Base-by-base conservation (phyloP, 345 rosid species). In the Murraya koenigii region DNA sequence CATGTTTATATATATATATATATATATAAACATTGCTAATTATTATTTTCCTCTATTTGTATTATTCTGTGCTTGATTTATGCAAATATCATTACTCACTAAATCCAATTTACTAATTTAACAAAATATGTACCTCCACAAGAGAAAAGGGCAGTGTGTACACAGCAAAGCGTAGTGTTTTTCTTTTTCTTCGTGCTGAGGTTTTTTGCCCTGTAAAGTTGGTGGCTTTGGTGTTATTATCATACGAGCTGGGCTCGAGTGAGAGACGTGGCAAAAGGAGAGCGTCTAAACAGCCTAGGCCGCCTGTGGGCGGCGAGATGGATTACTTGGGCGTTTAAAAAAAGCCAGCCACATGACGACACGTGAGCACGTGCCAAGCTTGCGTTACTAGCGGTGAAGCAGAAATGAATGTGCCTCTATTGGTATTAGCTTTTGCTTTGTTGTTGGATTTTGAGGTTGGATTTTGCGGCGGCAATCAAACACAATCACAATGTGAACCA, bases 341-440 rank as follows among this genome's bases (percentile, higher is more conserved):
- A 36, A 76, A 71, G 85, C 75, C 82, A 73, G 58, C 58, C 86
- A 82, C 84, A 80, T 75, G 91, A 83, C 15, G 84, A 69, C 86
- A 75, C 72, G 88, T 82, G 88, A 70, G 75, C 85, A 74, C 84
- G 83, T 85, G 89, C 76, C 80, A 39, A 79, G 84, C 55, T 23
- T 72, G 81, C 78, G 80, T 75, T 58, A 80, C 68, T 77, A 49
- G 63, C 81, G 85, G 83, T 14, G 11, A n/a, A 1, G 44, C 38
- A 6, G 20, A 5, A 10, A 32, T 35, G 11, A 20, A 52, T 52
- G 3, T 1, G 56, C 56, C 32, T 30, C 49, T 3, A 3, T 44
- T 44, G 49, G 5, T 44, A 44, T 44, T 13, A 5, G 15, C 0
- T 41, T 41, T 10, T 41, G 49, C 15, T 41, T 41, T 41, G 49